Base-by-base conservation (phyloP, 2,329 filamentous ascomycete species). In the Aspergillus sojae region DNA sequence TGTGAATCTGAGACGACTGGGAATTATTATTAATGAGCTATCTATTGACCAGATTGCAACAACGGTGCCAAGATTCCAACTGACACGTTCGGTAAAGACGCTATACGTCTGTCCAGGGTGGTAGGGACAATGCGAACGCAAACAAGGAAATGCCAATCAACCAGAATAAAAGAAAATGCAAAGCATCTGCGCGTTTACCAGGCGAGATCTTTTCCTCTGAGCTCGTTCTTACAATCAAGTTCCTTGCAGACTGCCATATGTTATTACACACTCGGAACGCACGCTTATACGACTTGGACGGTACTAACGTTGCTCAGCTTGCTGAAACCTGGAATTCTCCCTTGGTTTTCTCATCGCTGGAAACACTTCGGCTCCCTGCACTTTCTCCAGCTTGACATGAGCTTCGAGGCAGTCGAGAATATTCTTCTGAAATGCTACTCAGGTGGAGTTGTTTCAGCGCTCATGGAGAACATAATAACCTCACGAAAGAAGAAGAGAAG, bases 281-380 rank as follows among this genome's bases (percentile, higher is more conserved):
- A 6, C 6, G 6, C 32, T 10, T 19, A 23, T 19, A 43, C 26
- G 12, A 16, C 10, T n/a, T 4, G 19, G 45, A n/a, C 6, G n/a
- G 21, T 12, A 62, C 61, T 55, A 12, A 76, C 74, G 32, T 41
- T 74, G 67, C 12, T 76, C 73, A 10, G 73, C 74, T 26, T 71
- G 68, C 23, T 72, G 67, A 52, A 73, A 75, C 12, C 64, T 66
- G 6, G 62, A 58, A 32, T 72, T 75, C 9, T 62, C 64, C 21
- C 70, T 64, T 1, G 71, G 69, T 19, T 73, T 65, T 54, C 69
- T 69, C 65, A 64, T 71, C 0, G 73, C 73, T 3, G 74, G 73
- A 30, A 66, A 63, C 30, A 75, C 63, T 34, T 65, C 67, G 21
- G 28, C 39, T 2, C 72, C 69, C 46, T 54, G 55, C 1, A 57